Base-by-base conservation (phyloP, 2,329 filamentous ascomycete species). In the Pseudogymnoascus verrucosus region DNA sequence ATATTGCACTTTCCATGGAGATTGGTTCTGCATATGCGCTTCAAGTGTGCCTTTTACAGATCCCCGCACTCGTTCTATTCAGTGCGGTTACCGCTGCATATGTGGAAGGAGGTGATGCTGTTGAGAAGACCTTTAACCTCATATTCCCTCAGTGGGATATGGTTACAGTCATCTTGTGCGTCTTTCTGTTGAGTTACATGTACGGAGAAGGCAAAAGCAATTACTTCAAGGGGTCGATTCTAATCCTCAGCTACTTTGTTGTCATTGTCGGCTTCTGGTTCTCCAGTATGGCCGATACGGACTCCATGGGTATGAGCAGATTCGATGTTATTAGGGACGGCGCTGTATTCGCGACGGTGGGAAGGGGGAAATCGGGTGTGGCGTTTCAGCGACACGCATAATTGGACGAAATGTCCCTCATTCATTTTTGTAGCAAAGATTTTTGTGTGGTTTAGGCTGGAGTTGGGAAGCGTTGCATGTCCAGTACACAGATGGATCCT, bases 81-180 rank as follows among this genome's bases (percentile, higher is more conserved):
- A 96, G 90, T 65, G 93, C 91, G 8, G 75, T 93, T 40, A 89
- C 89, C 70, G 84, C 83, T 6, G 76, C 74, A 39, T 83, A 79
- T 67, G 76, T 88, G 60, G 79, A 83, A n/a, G 78, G 80, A 0
- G 71, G 76, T 1, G 78, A 87, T 37, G 74, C 87, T 26, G 72
- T 77, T 4, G 76, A 82, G 65, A 88, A 89, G 73, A 90, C 87
- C 0, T 95, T 95, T 74, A 90, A 87, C 37, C 84, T 99, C 36
- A 91, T 98, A 51, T 98, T 99, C 78, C 95, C 95, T 1, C 95
- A 99, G 75, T 99, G 93, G 93, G 95, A 99, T 75, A 96, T 99
- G 91, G 88, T 98, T 11, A 96, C 91, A 0, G 91, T 98, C 14
- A 96, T 98, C 65, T 79, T 99, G 14, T 97, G 93, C 71, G 92